phyloP scores from a whole-genome alignment of 257 asterid genomes.

The Apocynum venetum region DNA sequence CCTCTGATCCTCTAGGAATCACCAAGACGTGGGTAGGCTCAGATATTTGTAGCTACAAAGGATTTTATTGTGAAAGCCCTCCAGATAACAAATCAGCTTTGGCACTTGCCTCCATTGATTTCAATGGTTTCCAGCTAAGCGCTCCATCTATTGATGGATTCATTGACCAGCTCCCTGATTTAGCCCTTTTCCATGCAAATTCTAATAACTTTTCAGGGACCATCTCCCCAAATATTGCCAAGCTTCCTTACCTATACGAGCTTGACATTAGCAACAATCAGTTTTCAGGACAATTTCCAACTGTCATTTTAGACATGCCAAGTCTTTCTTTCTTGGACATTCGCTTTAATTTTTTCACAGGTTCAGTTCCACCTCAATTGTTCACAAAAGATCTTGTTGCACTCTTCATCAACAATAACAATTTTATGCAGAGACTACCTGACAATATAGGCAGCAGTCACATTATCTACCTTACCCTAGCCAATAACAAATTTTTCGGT shows the following conservation, averaged over 20 bases:
- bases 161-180: constrained; percentile 67
- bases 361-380: constrained; percentile 56
- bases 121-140: constrained; percentile 63
- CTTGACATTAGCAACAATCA: constrained; percentile 74
- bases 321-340: constrained; percentile 52
- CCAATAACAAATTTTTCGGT: constrained; percentile 69
- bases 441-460: constrained; percentile 29
- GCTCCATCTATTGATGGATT: constrained; percentile 62
- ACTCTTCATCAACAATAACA: constrained; percentile 63
- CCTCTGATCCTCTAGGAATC: constrained; percentile 61
- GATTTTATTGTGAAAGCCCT: constrained; percentile 67
- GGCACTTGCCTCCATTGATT: constrained; percentile 71
- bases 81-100: constrained; percentile 73
- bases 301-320: constrained; percentile 40
- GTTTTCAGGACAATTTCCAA: constrained; percentile 62
- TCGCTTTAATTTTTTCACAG: constrained; percentile 64
- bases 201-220: constrained; percentile 61
- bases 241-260: constrained; percentile 61
- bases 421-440: constrained; percentile 46
- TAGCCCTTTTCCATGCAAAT: constrained; percentile 80
- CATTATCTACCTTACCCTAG: constrained; percentile 46
- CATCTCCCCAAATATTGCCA: constrained; percentile 36
- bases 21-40: constrained; percentile 64
- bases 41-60: constrained; percentile 55
- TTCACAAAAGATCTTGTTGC: constrained; percentile 47